Evolutionary conservation across 176 grass and related monocot species (phyloP), one percentile per base, ranked within the genome.

Genomic region (Oryza meyeriana): DNA sequence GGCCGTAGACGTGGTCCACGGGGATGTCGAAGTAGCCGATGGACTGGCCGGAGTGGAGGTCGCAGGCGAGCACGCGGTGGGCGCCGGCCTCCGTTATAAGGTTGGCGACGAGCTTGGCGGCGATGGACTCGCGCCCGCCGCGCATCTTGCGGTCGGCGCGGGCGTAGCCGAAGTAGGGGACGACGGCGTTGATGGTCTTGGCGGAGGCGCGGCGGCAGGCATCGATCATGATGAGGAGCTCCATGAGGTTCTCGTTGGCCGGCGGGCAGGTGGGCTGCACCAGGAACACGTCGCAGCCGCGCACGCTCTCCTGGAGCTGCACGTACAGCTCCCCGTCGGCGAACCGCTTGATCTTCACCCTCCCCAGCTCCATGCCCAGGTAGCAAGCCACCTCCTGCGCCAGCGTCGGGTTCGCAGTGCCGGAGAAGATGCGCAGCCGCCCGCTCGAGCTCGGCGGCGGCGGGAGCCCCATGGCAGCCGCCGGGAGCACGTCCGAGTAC

Each of bases 21-120:
- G 91, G 94, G 32, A 93, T 97, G 82, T 97, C 94, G 73, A 97
- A 97, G 83, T 97, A 97, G 33, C 91, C 94, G 75, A 97, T 93
- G 84, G 94, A 97, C 82, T 97, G 94, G 48, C 84, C 91, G 5
- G 94, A 97, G 77, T 97, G 94, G 75, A 97, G 86, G 78, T 97
- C 94, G 80, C 91, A 97, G 48, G 94, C 84, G 52, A 93, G 86
- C 40, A 97, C 91, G 25, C 91, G 90, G 79, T 97, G 85, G 72
- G 94, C 94, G 40, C 91, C 94, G 1, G 91, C 94, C 83, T 97
- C 65, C 24, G 91, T 97, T 31, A 97, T 97, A 79, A 97, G 85
- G 86, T 96, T 96, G 9, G 94, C 88, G 3, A 96, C 94, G 20
- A 96, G 90, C 84, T 93, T 96, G 79, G 88, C 88, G 28, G 83